Evolutionary conservation across 148 eudicot species (phyloP).

Genomic region (Persicaria maculosa): DNA sequence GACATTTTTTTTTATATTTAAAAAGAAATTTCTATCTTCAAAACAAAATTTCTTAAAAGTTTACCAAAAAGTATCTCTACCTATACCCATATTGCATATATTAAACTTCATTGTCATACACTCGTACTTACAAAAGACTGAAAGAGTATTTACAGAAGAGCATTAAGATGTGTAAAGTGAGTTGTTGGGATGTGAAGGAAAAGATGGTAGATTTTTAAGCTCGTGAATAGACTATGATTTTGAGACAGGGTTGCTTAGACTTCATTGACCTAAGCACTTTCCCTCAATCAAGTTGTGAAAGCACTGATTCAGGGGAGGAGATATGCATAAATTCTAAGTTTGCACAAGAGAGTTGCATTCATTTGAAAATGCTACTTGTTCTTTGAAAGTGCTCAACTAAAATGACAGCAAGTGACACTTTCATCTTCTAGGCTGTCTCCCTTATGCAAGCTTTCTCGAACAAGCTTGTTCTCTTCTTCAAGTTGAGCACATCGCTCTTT

Average conservation of each 20-base stretch:
- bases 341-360: background rate
- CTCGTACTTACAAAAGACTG: too few relatives aligned
- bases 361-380: background rate
- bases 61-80: too few relatives aligned
- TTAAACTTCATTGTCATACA: too few relatives aligned
- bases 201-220: background rate
- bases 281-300: background rate
- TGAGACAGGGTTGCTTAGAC: background rate
- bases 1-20: too few relatives aligned
- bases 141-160: too few relatives aligned
- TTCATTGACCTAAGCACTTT: background rate
- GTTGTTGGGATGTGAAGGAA: background rate
- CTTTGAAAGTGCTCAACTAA: background rate
- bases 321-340: background rate
- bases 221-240: background rate
- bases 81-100: too few relatives aligned
- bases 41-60: too few relatives aligned
- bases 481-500: conserved; percentile 86
- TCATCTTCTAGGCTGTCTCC: conserved; percentile 76
- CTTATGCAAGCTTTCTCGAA: conserved; percentile 59
- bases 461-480: conserved; percentile 71
- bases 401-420: background rate
- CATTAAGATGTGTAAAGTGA: background rate
- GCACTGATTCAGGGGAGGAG: background rate
- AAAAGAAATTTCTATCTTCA: too few relatives aligned